Evolutionary conservation across 768 basidiomycete genomes (phyloP).

Genomic region (Suillus ampliporus): DNA sequence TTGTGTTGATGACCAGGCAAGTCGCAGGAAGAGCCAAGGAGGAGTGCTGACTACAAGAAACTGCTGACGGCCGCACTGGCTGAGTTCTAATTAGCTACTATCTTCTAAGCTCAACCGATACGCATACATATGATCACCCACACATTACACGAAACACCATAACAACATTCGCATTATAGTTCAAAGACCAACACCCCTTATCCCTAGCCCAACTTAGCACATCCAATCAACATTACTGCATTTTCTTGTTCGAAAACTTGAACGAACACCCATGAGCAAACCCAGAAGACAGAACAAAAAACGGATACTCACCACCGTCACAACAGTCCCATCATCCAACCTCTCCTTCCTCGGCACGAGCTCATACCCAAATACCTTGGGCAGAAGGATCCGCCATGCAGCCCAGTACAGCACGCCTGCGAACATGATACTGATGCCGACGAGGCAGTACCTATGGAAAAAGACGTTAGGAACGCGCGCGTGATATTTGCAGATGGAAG

Average conservation of each 20-base stretch:
- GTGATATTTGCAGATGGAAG: neutral
- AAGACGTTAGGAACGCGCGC: neutral
- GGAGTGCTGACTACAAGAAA: too few relatives aligned
- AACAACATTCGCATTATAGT: neutral
- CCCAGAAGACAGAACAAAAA: neutral
- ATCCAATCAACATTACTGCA: neutral
- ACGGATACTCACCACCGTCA: conserved; percentile 50
- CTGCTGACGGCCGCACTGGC: too few relatives aligned
- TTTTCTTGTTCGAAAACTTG: conserved; percentile 15
- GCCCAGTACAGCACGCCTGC: conserved; percentile 60
- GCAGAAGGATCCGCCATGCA: conserved; percentile 55
- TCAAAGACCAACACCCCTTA: neutral
- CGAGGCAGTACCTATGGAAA: conserved; percentile 51
- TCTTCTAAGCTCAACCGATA: too few relatives aligned
- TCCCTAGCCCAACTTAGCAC: too few relatives aligned
- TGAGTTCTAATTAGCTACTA: too few relatives aligned
- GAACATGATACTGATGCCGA: conserved; percentile 55
- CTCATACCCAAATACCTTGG: conserved; percentile 52
- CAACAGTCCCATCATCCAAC: conserved; percentile 57
- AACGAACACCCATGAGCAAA: conserved; percentile 1
- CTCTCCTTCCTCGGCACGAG: conserved; percentile 54
- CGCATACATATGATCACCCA: too few relatives aligned
- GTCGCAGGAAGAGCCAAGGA: too few relatives aligned
- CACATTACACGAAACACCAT: neutral
- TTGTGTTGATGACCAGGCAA: too few relatives aligned